Conservation (phyloP, 2,329 filamentous ascomycete genomes). For the Monosporascus sp. region DNA sequence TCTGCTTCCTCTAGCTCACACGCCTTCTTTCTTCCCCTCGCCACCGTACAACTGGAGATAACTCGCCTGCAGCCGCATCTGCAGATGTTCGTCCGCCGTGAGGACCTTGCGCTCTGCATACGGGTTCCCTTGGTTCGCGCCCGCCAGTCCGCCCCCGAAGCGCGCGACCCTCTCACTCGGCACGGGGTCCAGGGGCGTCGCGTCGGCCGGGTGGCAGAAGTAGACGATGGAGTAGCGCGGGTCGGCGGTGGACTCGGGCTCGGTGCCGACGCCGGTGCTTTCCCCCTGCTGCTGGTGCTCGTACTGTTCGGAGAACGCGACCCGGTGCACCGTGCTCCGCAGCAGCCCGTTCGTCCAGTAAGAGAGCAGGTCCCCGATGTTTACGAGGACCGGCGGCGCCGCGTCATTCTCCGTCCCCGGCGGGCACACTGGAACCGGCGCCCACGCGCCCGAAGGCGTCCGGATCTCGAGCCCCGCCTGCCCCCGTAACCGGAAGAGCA, state of each 20-base stretch:
- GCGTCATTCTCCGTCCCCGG: constrained; percentile 51
- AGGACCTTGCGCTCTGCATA: constrained; percentile 50
- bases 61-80: constrained; percentile 54
- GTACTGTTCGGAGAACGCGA: constrained; percentile 59
- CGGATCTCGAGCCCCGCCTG: constrained; percentile 85
- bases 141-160: constrained; percentile 20
- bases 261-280: constrained; percentile 5
- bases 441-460: constrained; percentile 51
- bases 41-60: constrained; percentile 52
- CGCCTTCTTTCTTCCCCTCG: constrained; percentile 13
- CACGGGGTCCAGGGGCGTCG: constrained; percentile 48
- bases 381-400: constrained; percentile 72
- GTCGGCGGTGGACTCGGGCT: constrained; percentile 42
- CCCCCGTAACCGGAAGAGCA: constrained; percentile 80
- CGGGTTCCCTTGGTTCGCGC: constrained; percentile 31
- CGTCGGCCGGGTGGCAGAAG: constrained; percentile 60
- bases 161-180: constrained; percentile 52
- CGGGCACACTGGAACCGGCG: constrained; percentile 62
- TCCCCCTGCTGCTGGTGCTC: constrained; percentile 22
- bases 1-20: too few relatives aligned
- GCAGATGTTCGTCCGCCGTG: constrained; percentile 59
- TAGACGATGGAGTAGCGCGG: constrained; percentile 62
- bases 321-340: constrained; percentile 82
- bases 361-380: constrained; percentile 64
- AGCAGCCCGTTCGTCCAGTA: constrained; percentile 91